These are phyloP conservation scores for Pyricularia grisea DNA, from an alignment of 2,329 filamentous ascomycete species.

Conservation along the genomic window DNA sequence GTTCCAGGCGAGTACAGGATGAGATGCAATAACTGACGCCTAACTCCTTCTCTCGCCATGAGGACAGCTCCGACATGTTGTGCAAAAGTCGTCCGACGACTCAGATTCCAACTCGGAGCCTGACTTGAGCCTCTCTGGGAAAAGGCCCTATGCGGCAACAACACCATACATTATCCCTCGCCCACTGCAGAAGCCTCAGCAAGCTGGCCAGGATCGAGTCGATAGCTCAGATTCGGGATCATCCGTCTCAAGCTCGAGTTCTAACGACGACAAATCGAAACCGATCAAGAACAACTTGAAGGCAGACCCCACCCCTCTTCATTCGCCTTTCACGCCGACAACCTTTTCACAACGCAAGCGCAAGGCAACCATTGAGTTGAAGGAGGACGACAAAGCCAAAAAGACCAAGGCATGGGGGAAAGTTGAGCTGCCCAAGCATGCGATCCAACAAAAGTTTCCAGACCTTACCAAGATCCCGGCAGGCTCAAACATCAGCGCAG, in stretches of 20 bases:
- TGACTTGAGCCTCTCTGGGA: background rate
- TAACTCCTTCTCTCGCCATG: too few species aligned
- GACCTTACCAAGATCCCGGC: background rate
- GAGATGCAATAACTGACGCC: too few species aligned
- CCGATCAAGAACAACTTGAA: background rate
- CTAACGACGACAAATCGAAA: background rate
- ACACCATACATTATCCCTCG: too few species aligned
- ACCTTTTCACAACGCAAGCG: background rate
- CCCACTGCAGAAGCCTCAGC: too few species aligned
- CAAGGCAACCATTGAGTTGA: background rate
- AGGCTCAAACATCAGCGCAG: background rate
- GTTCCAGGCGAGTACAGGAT: too few species aligned
- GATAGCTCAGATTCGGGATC: background rate
- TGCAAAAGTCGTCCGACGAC: background rate
- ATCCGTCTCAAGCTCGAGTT: background rate
- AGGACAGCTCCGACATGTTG: background rate
- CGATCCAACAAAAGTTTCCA: background rate
- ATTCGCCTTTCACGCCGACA: background rate
- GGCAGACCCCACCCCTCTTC: background rate
- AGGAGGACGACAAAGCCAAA: background rate
- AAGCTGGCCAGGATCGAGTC: too few species aligned
- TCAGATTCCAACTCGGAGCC: background rate
- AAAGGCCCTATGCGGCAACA: too few species aligned
- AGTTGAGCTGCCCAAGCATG: background rate
- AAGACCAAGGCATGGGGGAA: background rate